Evolutionary conservation across 805 yeast genomes (phyloP).

Genomic region (Metahyphopichia silvanorum): DNA sequence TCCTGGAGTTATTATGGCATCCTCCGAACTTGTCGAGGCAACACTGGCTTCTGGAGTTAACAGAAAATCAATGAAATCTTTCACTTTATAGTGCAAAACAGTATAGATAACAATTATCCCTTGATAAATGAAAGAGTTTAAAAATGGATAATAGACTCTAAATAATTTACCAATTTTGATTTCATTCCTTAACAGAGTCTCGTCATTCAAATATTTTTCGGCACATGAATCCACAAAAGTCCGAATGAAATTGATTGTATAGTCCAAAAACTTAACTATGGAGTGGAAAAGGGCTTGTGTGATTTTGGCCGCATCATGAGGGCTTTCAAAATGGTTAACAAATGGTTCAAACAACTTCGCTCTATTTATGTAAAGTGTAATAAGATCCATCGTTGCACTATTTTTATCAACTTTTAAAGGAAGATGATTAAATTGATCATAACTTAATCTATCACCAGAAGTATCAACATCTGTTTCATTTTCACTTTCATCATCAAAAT

Average conservation of each 20-base stretch:
- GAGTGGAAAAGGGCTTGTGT: constrained; percentile 37
- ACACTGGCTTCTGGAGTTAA: not conserved
- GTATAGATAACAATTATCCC: constrained; percentile 51
- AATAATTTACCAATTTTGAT: constrained; percentile 30
- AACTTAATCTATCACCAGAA: constrained; percentile 3
- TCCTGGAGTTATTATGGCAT: constrained; percentile 2
- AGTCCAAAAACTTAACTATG: constrained; percentile 33
- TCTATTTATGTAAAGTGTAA: constrained; percentile 46
- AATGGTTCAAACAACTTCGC: constrained; percentile 54
- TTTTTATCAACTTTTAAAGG: constrained; percentile 22
- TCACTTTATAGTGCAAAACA: constrained; percentile 41
- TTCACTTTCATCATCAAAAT: constrained; percentile 5
- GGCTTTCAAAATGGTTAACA: constrained; percentile 28
- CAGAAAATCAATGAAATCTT: constrained; percentile 19
- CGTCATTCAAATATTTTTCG: constrained; percentile 8
- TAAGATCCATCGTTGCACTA: constrained; percentile 43
- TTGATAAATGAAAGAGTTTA: constrained; percentile 48
- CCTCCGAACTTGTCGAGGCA: not conserved
- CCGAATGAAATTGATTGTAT: constrained; percentile 29
- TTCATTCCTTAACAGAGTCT: constrained; percentile 3
- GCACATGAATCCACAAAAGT: constrained; percentile 19
- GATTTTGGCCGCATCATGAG: constrained; percentile 26
- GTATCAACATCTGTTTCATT: constrained; percentile 8
- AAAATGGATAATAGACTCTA: constrained; percentile 42
- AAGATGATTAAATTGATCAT: constrained; percentile 16